These are phyloP conservation scores for Trichocladium uniseriatum DNA, from an alignment of 495 filamentous ascomycete genomes.

Conservation along the genomic window DNA sequence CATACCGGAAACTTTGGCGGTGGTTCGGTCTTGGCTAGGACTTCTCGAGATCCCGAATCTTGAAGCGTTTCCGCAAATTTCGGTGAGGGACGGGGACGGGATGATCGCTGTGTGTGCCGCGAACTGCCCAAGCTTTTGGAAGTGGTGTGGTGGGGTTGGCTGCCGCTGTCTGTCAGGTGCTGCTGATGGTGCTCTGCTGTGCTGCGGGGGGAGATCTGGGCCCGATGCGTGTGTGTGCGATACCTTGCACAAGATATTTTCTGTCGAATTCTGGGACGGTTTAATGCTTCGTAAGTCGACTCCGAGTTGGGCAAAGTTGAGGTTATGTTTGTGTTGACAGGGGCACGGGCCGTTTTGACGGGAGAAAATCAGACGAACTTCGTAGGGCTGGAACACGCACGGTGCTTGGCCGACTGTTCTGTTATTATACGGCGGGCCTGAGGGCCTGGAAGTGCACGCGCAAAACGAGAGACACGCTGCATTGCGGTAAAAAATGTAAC, in stretches of 20 bases:
- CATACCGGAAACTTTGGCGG: not conserved
- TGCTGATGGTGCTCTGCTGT: too few relatives aligned
- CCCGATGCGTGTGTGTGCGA: not conserved
- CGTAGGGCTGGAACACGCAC: not conserved
- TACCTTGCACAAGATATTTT: not conserved
- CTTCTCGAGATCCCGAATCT: not conserved
- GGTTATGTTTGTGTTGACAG: not conserved
- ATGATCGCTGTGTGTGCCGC: not conserved
- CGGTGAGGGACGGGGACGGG: not conserved
- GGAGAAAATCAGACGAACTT: not conserved
- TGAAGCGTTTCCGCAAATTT: not conserved
- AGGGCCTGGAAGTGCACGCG: too few relatives aligned
- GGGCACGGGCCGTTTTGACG: not conserved
- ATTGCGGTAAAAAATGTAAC: conserved; percentile 6
- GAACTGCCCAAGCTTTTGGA: too few relatives aligned
- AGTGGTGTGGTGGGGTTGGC: conserved; percentile 1
- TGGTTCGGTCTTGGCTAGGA: not conserved
- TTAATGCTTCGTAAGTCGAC: not conserved
- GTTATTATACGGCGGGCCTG: not conserved
- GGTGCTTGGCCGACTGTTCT: not conserved
- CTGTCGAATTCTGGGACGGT: too few relatives aligned
- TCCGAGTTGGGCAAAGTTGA: not conserved
- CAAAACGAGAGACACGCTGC: not conserved
- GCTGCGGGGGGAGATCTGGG: too few relatives aligned
- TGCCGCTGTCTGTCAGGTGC: too few relatives aligned